Evolutionary conservation across 2,329 filamentous ascomycete genomes (phyloP).

Genomic region (Chaetomium sp.): DNA sequence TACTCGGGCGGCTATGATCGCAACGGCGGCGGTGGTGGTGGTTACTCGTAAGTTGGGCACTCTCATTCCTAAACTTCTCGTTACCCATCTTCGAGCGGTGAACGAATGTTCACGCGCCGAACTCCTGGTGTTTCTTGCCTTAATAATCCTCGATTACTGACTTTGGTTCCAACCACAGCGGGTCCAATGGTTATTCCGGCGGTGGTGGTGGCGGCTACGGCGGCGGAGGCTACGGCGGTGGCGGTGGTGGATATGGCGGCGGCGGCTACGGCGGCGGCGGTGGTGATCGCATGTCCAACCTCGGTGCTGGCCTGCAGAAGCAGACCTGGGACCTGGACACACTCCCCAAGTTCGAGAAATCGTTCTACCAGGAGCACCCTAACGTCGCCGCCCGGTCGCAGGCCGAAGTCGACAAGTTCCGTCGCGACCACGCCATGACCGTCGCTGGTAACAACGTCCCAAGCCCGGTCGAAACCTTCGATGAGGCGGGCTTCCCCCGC

Average conservation of each 20-base stretch:
- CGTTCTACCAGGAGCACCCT: conserved; percentile 96
- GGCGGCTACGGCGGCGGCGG: conserved; percentile 51
- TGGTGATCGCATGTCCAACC: conserved; percentile 91
- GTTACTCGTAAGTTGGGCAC: conserved; percentile 31
- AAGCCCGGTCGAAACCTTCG: conserved; percentile 94
- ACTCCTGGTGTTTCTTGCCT: neutral
- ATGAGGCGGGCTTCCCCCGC: conserved; percentile 93
- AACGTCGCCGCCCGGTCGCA: conserved; percentile 73
- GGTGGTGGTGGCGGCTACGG: conserved; percentile 42
- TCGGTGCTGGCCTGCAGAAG: conserved; percentile 83
- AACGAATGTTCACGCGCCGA: neutral
- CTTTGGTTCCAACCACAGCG: conserved; percentile 24
- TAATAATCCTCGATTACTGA: conserved; percentile 25
- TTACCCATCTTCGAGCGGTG: neutral
- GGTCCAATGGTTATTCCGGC: conserved; percentile 46
- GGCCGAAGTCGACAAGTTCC: conserved; percentile 85
- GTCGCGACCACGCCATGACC: conserved; percentile 80
- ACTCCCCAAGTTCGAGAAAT: conserved; percentile 97
- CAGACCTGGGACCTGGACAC: conserved; percentile 82
- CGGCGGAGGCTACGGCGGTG: conserved; percentile 52
- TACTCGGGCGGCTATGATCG: conserved; percentile 55
- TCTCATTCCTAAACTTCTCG: neutral
- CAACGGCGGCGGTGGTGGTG: conserved; percentile 45
- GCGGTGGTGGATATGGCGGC: conserved; percentile 53
- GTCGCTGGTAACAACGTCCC: conserved; percentile 80